Percentiles rank a stretch among this genome's conserved stretches.
These are phyloP conservation scores for Cadophora gregata DNA, from an alignment of 2,329 filamentous ascomycete species.

Conservation along the genomic window DNA sequence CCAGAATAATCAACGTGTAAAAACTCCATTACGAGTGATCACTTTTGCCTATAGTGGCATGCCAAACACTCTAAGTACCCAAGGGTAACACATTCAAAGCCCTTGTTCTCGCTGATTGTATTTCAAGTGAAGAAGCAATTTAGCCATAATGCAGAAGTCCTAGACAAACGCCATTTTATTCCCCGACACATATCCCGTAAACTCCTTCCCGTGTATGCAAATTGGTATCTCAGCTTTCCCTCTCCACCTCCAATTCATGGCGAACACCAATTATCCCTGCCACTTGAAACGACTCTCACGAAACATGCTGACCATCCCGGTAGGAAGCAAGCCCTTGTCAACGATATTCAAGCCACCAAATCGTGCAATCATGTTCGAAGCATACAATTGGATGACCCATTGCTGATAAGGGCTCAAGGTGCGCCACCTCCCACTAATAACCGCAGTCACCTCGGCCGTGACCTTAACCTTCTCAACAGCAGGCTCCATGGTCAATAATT, in stretches of 20 bases:
- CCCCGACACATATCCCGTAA: too few species aligned
- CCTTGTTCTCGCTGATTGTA: too few species aligned
- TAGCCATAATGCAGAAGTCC: background rate
- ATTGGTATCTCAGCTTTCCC: slow-evolving; percentile 1
- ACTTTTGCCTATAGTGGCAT: too few species aligned
- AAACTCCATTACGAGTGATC: too few species aligned
- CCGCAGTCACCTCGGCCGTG: slow-evolving; percentile 30
- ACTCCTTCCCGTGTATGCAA: background rate
- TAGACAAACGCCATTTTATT: background rate
- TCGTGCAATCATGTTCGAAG: slow-evolving; percentile 45
- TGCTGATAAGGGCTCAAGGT: slow-evolving; percentile 41
- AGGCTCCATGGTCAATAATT: slow-evolving; percentile 41
- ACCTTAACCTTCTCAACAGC: slow-evolving; percentile 32
- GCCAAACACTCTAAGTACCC: too few species aligned
- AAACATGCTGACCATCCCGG: slow-evolving; percentile 47
- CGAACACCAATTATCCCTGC: slow-evolving; percentile 40
- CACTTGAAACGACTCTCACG: slow-evolving; percentile 46
- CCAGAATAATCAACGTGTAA: too few species aligned
- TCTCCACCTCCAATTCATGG: background rate
- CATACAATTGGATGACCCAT: slow-evolving; percentile 48
- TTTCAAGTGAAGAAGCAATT: background rate
- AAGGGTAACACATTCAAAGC: too few species aligned
- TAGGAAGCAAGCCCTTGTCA: slow-evolving; percentile 48
- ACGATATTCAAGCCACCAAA: slow-evolving; percentile 49
- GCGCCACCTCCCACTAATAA: slow-evolving; percentile 8